Percentiles rank a stretch among this genome's conserved stretches.
Conservation (phyloP, 2,329 filamentous ascomycete genomes). For the Ophiostoma perfectum region DNA sequence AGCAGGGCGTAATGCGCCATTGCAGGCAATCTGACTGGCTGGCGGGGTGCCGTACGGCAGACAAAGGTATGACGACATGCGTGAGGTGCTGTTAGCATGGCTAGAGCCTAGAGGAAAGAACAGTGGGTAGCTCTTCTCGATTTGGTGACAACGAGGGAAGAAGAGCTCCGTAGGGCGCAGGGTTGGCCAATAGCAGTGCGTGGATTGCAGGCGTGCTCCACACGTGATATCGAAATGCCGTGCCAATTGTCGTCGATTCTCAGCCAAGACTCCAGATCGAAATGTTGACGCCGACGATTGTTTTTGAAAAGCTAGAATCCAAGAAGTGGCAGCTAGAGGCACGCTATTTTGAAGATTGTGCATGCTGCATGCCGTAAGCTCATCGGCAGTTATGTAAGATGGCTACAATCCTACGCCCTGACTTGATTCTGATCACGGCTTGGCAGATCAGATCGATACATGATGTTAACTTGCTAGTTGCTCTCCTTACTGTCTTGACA, state of each 20-base stretch:
- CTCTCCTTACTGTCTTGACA: neutral
- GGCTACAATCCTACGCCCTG: too few relatives aligned
- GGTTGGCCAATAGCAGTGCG: constrained; percentile 15
- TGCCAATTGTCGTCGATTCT: neutral
- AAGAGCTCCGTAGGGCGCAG: constrained; percentile 4
- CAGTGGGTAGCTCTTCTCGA: neutral
- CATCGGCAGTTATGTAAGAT: too few relatives aligned
- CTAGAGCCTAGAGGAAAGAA: neutral
- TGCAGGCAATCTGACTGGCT: constrained; percentile 19
- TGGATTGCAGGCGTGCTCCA: constrained; percentile 16
- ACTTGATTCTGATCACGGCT: neutral
- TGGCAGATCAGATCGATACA: neutral
- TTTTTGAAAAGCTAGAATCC: too few relatives aligned
- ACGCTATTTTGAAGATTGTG: too few relatives aligned
- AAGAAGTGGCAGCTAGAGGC: too few relatives aligned
- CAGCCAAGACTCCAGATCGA: neutral
- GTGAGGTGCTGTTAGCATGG: constrained; percentile 1
- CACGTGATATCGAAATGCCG: neutral
- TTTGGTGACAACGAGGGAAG: constrained; percentile 12
- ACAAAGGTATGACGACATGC: constrained; percentile 22
- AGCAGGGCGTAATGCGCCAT: constrained; percentile 18
- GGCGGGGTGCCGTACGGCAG: constrained; percentile 2
- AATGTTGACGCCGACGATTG: too few relatives aligned
- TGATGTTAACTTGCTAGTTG: neutral
- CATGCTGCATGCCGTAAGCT: too few relatives aligned